Evolutionary conservation across 176 grass and related monocot genomes (phyloP).

Genomic region (Hordeum marinum): DNA sequence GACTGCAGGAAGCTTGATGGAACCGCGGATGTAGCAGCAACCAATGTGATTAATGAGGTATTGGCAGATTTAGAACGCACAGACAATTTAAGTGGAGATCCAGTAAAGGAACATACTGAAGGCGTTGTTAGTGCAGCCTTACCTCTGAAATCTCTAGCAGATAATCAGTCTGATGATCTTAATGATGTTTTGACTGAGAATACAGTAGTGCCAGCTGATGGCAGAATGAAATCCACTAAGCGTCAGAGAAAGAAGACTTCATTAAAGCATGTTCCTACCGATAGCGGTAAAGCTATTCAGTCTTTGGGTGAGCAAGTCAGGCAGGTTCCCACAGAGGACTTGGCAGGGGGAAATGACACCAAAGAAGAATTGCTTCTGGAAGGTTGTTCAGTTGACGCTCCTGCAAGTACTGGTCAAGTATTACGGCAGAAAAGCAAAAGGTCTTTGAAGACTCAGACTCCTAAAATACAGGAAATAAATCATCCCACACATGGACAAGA

Average conservation of each 20-base stretch:
- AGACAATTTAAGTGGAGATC: conserved; percentile 2
- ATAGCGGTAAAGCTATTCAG: not conserved
- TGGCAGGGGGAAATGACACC: not conserved
- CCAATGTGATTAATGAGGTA: conserved; percentile 28
- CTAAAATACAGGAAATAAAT: conserved; percentile 19
- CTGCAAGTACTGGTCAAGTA: conserved; percentile 10
- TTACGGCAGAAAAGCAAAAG: conserved; percentile 28
- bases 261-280: conserved; percentile 15
- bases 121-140: conserved; percentile 11
- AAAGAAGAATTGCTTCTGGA: conserved; percentile 22
- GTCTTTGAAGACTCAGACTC: not conserved
- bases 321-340: conserved; percentile 17
- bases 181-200: conserved; percentile 28
- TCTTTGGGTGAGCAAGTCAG: conserved; percentile 24
- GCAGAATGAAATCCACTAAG: conserved; percentile 28
- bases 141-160: conserved; percentile 23
- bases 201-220: conserved; percentile 16
- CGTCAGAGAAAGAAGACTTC: conserved; percentile 35
- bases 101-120: conserved; percentile 14
- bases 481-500: conserved; percentile 15
- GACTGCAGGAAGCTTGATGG: conserved; percentile 22
- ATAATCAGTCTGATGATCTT: conserved; percentile 23
- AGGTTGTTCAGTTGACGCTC: conserved; percentile 14
- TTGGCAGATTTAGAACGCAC: conserved; percentile 38
- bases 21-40: conserved; percentile 7